Conservation (phyloP, 805 yeast genomes). For the Wickerhamomyces sydowiorum region DNA sequence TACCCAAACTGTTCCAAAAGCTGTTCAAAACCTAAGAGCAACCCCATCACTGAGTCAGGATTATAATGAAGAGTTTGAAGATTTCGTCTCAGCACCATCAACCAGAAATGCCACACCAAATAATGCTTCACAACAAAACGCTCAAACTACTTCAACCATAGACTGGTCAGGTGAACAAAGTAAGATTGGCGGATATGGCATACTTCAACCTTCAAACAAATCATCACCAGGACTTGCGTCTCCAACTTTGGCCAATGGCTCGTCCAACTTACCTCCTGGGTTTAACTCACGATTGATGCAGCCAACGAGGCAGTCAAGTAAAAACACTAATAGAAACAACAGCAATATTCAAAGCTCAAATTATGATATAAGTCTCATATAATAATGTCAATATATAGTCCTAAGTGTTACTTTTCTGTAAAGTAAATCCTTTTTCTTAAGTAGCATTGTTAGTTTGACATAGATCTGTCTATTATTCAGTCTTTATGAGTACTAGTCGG, state of each 20-base stretch:
- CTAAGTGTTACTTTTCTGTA: too few relatives aligned
- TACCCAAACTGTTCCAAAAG: slow-evolving; percentile 8
- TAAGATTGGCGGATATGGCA: background rate
- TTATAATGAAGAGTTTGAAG: slow-evolving; percentile 22
- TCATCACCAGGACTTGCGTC: background rate
- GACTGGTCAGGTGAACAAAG: background rate
- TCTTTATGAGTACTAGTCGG: too few relatives aligned
- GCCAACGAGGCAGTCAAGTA: background rate
- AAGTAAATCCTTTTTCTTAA: too few relatives aligned
- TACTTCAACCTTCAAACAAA: background rate
- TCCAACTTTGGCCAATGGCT: background rate
- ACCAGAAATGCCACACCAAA: slow-evolving; percentile 14
- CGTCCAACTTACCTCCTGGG: background rate
- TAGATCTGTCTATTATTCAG: too few relatives aligned
- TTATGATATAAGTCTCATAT: background rate
- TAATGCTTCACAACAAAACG: background rate
- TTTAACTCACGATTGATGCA: background rate
- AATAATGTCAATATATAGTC: too few relatives aligned
- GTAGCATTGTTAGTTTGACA: too few relatives aligned
- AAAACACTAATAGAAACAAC: background rate
- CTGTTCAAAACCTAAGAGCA: slow-evolving; percentile 7
- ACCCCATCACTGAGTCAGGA: slow-evolving; percentile 1
- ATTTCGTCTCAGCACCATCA: slow-evolving; percentile 26
- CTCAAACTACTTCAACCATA: background rate
- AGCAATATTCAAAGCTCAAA: background rate